Conservation (phyloP, 2,329 filamentous ascomycete genomes). For the Myriosclerotinia curreyana region DNA sequence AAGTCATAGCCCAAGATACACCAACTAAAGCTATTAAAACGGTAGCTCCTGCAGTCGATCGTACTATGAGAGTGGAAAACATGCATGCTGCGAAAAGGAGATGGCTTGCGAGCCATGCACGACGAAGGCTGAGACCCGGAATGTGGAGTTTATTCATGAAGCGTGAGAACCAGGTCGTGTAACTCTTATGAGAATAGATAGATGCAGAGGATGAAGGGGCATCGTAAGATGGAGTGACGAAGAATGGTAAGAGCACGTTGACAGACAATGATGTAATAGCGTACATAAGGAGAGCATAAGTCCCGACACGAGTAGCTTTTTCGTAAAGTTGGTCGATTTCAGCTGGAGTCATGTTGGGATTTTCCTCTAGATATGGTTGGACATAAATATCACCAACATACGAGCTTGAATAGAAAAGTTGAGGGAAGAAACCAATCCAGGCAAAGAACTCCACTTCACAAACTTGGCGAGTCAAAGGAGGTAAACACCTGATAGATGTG, state of each 20-base stretch:
- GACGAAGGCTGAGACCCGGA: slow-evolving; percentile 78
- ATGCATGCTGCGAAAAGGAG: slow-evolving; percentile 80
- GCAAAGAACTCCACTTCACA: slow-evolving; percentile 81
- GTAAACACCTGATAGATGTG: slow-evolving; percentile 71
- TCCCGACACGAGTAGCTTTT: slow-evolving; percentile 79
- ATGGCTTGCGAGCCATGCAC: slow-evolving; percentile 82
- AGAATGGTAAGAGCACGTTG: slow-evolving; percentile 80
- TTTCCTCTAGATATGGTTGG: slow-evolving; percentile 71
- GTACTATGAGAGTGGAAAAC: slow-evolving; percentile 78
- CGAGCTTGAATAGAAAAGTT: slow-evolving; percentile 91
- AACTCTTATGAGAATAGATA: slow-evolving; percentile 28
- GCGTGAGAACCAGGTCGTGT: slow-evolving; percentile 37
- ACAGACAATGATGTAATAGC: slow-evolving; percentile 78
- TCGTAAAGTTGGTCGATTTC: slow-evolving; percentile 82
- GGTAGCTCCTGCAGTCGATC: slow-evolving; percentile 67
- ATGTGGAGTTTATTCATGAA: slow-evolving; percentile 65
- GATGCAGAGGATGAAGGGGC: slow-evolving; percentile 38
- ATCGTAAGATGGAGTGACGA: slow-evolving; percentile 77
- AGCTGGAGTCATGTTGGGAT: slow-evolving; percentile 72
- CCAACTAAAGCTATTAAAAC: slow-evolving; percentile 77
- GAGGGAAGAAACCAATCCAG: slow-evolving; percentile 95
- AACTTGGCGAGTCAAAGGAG: slow-evolving; percentile 77
- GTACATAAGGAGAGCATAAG: slow-evolving; percentile 84
- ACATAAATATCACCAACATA: slow-evolving; percentile 93
- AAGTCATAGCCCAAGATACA: slow-evolving; percentile 86